Evolutionary conservation across 2,329 filamentous ascomycete genomes (phyloP), one percentile per base, ranked within the genome.

Genomic region (Aspergillus brasiliensis): DNA sequence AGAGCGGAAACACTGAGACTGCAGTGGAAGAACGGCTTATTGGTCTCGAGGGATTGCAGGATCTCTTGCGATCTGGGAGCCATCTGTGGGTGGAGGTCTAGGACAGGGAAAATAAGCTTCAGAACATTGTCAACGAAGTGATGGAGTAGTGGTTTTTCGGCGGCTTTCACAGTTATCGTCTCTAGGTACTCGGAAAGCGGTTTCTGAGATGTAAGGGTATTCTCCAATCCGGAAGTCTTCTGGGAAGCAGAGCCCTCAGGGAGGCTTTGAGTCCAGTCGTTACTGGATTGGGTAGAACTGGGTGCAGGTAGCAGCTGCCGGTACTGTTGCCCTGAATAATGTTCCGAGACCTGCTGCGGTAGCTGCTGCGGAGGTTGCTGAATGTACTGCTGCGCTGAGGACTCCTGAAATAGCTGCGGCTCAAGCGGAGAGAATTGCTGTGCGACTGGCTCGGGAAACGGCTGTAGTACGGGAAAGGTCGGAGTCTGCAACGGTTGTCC

Each of bases 1-100:
- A 96, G 90, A 1, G 93, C 94, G 8, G 94, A 88, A 60, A 95
- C 91, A 81, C 92, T 95, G 62, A 98, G 82, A 79, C 93, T 97
- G 81, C 92, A 97, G 81, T 97, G 92, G 31, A 97, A 84, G 76
- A 97, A 98, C 64, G 88, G 89, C 75, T 91, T 92, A 84, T 98
- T 98, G 70, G 85, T 90, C 74, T 95, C 90, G 37, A 98, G 83
- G 7, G 93, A 91, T 3, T 90, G 91, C 13, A 97, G 84, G 65
- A 98, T 89, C 62, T 96, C 85, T 69, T 94, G 89, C 1, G 90
- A 87, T 62, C 88, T 86, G 40, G 91, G 88, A 1, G 89, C 90
- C 28, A 92, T 91, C 69, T 91, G 89, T 73, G 95, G 91, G 74
- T 95, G 96, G 47, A 88, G 87, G 77, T 97, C 92, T 28, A 97